Base-by-base conservation (phyloP, 768 basidiomycete genomes). In the Boletus pseudo-olivaceus region DNA sequence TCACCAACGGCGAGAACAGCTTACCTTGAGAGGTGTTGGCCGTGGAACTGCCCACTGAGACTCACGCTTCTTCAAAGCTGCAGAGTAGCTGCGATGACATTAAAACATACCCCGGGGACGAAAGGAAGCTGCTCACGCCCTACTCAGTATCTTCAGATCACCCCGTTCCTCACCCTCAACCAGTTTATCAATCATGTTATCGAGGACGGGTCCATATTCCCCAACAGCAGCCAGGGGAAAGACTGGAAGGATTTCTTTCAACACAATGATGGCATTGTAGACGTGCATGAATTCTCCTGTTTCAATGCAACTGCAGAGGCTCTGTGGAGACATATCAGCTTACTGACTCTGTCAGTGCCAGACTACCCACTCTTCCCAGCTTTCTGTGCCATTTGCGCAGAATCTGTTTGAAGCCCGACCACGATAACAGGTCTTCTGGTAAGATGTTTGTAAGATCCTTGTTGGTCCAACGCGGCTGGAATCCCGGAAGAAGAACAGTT, bases 261-360 rank as follows among this genome's bases (percentile, higher is more conserved):
- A 77, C 29, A 99, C 86, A 37, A 95, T 83, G 70, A 98, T 90
- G n/a, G 92, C 82, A 66, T 99, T 99, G 71, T 96, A 95, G 50
- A 98, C 90, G 63, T 93, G 93, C 90, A 98, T 96, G 69, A 95
- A 98, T 64, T 95, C 95, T 47, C 82, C 83, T 2, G 93, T 88
- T 63, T 86, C 81, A 56, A 98, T 87, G 66, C 89, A 93, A 32
- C 84, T 87, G 19, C 79, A 75, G 60, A 98, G 83, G 52, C 83
- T 84, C 94, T 94, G 63, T 19, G 33, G 54, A 37, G 34, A 30
- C 23, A 19, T 14, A 1, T 53, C 15, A 57, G 47, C 50, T 46
- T n/a, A 41, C 37, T 40, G 30, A 32, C 34, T 14, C 2, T 20
- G 23, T 26, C n/a, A 3, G 6, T n/a, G 29, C 2, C 42, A 12